Conservation (phyloP, 1,139 yeast species). For the Scheffersomyces titani region DNA sequence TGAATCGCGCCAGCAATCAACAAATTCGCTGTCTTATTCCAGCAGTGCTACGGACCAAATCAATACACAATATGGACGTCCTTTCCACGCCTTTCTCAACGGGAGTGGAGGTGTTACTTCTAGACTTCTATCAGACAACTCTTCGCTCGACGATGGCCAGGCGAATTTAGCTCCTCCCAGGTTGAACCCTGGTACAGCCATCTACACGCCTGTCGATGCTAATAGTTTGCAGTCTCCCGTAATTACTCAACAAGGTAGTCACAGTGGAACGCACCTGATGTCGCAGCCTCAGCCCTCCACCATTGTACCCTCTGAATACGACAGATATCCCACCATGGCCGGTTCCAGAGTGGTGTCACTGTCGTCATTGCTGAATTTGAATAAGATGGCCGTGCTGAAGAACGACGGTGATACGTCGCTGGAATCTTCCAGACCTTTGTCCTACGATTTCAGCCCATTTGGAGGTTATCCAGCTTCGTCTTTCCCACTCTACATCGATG, state of each 20-base stretch:
- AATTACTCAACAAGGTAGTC: neutral
- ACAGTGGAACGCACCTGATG: neutral
- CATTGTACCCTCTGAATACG: slow-evolving; percentile 50
- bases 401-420: slow-evolving; percentile 14
- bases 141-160: slow-evolving; percentile 21
- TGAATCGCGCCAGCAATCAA: slow-evolving; percentile 14
- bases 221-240: neutral
- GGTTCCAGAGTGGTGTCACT: slow-evolving; percentile 52
- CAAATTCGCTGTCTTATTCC: slow-evolving; percentile 7
- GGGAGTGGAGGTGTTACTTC: slow-evolving; percentile 43
- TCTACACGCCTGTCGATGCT: neutral
- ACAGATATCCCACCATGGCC: slow-evolving; percentile 56
- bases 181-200: slow-evolving; percentile 1
- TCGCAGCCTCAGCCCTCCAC: neutral
- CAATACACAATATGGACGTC: slow-evolving; percentile 34
- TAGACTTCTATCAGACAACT: slow-evolving; percentile 33
- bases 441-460: slow-evolving; percentile 24
- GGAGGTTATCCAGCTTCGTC: slow-evolving; percentile 34
- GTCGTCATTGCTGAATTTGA: slow-evolving; percentile 30
- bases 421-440: slow-evolving; percentile 13
- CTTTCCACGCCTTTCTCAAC: slow-evolving; percentile 46
- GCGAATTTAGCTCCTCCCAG: neutral
- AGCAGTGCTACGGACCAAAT: slow-evolving; percentile 21
- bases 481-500: slow-evolving; percentile 31
- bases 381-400: slow-evolving; percentile 4